phyloP scores from a whole-genome alignment of 2,329 filamentous ascomycete genomes.

The Fusarium sp. region DNA sequence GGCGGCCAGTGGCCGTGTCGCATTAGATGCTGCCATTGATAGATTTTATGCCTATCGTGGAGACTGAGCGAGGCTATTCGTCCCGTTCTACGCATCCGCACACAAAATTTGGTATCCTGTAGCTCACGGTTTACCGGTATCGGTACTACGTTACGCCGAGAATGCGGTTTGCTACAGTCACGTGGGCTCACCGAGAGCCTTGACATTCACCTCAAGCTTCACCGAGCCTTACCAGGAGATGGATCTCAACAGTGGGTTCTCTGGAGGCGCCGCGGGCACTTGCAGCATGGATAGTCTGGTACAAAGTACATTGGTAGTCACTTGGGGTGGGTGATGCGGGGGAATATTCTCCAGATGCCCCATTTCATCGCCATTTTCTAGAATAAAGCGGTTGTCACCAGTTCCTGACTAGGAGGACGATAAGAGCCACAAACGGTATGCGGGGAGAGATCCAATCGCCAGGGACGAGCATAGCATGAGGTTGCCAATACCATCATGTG shows the following conservation, averaged over 20 bases:
- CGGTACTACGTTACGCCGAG: constrained; percentile 30
- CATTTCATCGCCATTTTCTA: constrained; percentile 41
- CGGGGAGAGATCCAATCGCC: constrained; percentile 36
- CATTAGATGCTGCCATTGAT: constrained; percentile 46
- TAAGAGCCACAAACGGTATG: constrained; percentile 33
- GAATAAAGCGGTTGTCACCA: constrained; percentile 35
- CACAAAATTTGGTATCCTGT: constrained; percentile 33
- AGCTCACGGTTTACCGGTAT: constrained; percentile 13
- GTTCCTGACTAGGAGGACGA: constrained; percentile 42
- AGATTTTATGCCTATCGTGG: constrained; percentile 28
- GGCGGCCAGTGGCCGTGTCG: constrained; percentile 43
- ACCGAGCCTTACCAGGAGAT: constrained; percentile 36
- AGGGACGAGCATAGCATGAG: constrained; percentile 28
- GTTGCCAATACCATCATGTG: constrained; percentile 23
- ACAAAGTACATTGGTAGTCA: constrained; percentile 43
- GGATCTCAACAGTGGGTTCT: constrained; percentile 37
- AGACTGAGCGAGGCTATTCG: constrained; percentile 33
- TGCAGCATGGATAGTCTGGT: constrained; percentile 45
- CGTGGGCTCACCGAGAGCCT: constrained; percentile 22
- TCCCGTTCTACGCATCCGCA: constrained; percentile 28
- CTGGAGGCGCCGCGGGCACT: constrained; percentile 36
- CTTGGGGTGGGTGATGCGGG: constrained; percentile 42
- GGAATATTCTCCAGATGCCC: constrained; percentile 43
- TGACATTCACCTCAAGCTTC: constrained; percentile 12
- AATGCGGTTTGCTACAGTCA: background rate